A percentile compares a stretch with the other conserved stretches of the same genome.
Conservation (phyloP, 345 rosid species). For the Odontarrhena argentea region DNA sequence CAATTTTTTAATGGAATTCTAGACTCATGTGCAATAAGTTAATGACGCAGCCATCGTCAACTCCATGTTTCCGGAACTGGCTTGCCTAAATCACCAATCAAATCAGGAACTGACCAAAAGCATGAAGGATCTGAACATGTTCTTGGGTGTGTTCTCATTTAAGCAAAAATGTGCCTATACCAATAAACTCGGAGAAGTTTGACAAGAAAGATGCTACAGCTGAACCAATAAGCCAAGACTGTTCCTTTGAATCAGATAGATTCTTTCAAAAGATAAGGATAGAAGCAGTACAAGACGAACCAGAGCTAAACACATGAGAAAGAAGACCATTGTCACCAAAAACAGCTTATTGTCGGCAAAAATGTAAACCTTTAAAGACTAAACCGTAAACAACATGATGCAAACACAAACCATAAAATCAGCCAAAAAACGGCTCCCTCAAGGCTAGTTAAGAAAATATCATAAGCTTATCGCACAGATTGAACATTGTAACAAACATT, state of each 20-base stretch:
- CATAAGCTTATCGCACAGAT: background rate
- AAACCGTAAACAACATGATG: background rate
- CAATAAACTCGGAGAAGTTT: background rate
- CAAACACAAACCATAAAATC: constrained; percentile 8
- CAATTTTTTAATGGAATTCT: too few species aligned
- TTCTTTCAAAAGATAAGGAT: background rate
- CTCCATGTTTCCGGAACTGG: too few species aligned
- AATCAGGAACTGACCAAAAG: background rate
- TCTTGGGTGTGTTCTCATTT: background rate
- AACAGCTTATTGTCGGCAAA: constrained; percentile 16
- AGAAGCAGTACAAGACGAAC: background rate
- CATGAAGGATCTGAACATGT: background rate
- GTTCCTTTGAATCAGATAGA: constrained; percentile 12
- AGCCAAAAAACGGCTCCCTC: background rate
- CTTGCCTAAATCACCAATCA: background rate
- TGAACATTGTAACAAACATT: constrained; percentile 12
- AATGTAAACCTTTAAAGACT: background rate
- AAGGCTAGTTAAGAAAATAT: background rate
- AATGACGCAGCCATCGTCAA: too few species aligned
- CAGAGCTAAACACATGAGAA: background rate
- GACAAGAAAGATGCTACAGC: background rate
- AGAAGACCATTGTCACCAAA: background rate
- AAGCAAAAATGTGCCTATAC: background rate
- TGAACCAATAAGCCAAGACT: background rate
- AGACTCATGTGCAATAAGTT: too few species aligned